Conservation (phyloP, 2,329 filamentous ascomycete genomes). For the Sporothrix humicola region DNA sequence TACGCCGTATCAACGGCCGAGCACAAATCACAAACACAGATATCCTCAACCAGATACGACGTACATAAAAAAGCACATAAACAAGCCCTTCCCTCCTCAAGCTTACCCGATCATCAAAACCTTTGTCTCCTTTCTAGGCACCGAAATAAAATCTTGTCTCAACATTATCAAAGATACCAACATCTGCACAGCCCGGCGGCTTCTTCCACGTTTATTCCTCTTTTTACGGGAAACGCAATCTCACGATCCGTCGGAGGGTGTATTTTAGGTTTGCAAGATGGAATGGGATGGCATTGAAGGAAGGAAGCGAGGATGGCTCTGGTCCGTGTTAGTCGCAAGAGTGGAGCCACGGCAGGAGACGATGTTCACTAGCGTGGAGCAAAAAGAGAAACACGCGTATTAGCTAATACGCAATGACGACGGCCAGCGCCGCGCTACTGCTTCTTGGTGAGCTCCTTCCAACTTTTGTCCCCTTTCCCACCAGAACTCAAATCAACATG, state of each 20-base stretch:
- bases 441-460: background rate
- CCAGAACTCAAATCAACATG: background rate
- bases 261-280: background rate
- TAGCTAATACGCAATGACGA: constrained; percentile 27
- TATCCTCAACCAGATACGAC: background rate
- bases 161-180: background rate
- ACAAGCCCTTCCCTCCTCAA: background rate
- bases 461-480: constrained; percentile 11
- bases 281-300: background rate
- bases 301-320: background rate
- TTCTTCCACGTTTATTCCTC: background rate
- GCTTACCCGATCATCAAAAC: constrained; percentile 2
- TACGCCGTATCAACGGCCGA: background rate
- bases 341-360: background rate
- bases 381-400: constrained; percentile 14
- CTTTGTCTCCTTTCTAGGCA: background rate
- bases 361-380: background rate
- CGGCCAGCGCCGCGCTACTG: background rate
- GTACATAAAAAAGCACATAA: background rate
- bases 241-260: background rate
- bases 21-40: background rate
- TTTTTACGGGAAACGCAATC: constrained; percentile 1
- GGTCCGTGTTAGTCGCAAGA: constrained; percentile 11
- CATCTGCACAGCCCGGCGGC: background rate
- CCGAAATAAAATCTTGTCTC: constrained; percentile 2